Evolutionary conservation across 1,284 basidiomycete genomes (phyloP).

Genomic region (Fomitopsis palustris): DNA sequence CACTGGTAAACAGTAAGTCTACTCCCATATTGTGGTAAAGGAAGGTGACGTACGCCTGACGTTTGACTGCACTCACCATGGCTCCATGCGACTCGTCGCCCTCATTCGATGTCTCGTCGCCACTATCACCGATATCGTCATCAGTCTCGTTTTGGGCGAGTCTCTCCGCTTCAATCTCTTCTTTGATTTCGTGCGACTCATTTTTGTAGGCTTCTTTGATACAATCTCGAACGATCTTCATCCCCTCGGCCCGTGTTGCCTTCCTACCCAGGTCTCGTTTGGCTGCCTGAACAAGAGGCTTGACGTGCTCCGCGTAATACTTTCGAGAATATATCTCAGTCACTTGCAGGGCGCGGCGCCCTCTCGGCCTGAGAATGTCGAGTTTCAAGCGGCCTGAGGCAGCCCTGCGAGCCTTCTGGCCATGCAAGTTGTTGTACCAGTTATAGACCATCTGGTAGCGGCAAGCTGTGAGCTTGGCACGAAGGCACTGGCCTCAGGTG

Average conservation of each 20-base stretch:
- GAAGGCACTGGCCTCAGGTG: no score
- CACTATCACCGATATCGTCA: neutral
- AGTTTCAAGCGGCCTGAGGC: neutral
- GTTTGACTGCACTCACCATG: neutral
- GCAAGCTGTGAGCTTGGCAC: no score
- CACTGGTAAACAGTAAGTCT: neutral
- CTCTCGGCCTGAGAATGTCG: neutral
- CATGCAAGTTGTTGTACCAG: neutral
- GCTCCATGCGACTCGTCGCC: no score
- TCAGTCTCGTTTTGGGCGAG: neutral
- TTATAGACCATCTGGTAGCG: neutral
- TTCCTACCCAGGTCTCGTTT: no score
- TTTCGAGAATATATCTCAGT: neutral
- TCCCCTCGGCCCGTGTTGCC: no score
- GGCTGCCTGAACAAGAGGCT: neutral
- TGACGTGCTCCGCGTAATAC: neutral
- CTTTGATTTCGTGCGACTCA: neutral
- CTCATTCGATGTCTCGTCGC: no score
- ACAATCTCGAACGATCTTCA: no score
- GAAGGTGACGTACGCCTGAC: neutral
- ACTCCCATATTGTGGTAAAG: neutral
- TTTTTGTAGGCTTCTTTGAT: neutral
- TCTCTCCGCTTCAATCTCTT: neutral
- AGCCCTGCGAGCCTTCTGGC: neutral
- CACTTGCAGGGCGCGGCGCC: neutral